Conservation (phyloP, 495 filamentous ascomycete species). For the Melanomma pulvis-pyrius region DNA sequence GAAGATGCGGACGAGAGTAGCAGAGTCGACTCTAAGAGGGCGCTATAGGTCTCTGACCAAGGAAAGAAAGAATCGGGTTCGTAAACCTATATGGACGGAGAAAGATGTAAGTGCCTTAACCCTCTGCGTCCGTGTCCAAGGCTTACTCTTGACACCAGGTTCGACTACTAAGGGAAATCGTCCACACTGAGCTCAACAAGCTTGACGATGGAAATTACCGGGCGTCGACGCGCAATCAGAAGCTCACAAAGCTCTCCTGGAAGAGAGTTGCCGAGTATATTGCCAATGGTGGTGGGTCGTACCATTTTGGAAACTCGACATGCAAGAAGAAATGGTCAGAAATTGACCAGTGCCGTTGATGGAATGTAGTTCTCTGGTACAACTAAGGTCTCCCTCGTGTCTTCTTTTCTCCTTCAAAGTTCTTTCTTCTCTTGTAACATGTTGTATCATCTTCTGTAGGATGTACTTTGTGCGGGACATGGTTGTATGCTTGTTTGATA, state of each 20-base stretch:
- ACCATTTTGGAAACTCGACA: slow-evolving; percentile 83
- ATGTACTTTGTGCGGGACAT: not conserved
- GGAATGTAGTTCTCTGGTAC: not conserved
- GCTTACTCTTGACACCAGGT: slow-evolving; percentile 31
- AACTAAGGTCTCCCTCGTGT: not conserved
- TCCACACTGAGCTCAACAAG: slow-evolving; percentile 14
- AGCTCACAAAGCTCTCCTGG: slow-evolving; percentile 68
- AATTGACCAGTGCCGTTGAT: not conserved
- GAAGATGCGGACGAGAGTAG: slow-evolving; percentile 67
- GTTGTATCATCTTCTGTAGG: not conserved
- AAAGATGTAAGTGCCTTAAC: slow-evolving; percentile 68
- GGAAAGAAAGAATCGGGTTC: slow-evolving; percentile 67
- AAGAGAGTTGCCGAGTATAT: slow-evolving; percentile 80
- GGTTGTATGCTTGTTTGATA: not conserved
- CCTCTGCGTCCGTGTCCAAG: not conserved
- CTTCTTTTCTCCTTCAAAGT: not conserved
- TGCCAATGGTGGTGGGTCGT: slow-evolving; percentile 68
- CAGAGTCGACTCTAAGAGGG: slow-evolving; percentile 86
- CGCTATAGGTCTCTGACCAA: slow-evolving; percentile 81
- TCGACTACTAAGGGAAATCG: slow-evolving; percentile 12
- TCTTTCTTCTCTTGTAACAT: not conserved
- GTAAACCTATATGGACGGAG: slow-evolving; percentile 76
- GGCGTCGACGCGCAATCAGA: slow-evolving; percentile 24
- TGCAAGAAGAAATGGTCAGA: slow-evolving; percentile 78
- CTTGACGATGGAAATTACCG: slow-evolving; percentile 17